Percentiles rank a stretch among this genome's conserved stretches.
phyloP scores from a whole-genome alignment of 2,329 filamentous ascomycete genomes.

The Fusarium continuum region DNA sequence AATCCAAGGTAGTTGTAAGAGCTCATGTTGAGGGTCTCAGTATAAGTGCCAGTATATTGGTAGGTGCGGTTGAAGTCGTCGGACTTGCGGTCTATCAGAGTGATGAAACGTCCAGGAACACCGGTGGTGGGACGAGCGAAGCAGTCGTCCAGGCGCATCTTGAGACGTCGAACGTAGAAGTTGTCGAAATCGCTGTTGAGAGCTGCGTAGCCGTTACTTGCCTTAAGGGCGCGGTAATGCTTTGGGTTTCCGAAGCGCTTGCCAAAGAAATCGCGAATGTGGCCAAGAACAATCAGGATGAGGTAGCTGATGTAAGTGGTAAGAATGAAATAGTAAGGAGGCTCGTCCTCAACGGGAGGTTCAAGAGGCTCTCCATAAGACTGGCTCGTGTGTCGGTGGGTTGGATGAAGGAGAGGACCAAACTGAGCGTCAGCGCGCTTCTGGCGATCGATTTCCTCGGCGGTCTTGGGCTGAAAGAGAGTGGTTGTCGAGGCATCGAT shows the following conservation, averaged over 20 bases:
- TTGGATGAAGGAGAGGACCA: slow-evolving; percentile 80
- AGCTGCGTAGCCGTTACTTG: slow-evolving; percentile 89
- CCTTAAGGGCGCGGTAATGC: slow-evolving; percentile 81
- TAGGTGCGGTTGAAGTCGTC: slow-evolving; percentile 93
- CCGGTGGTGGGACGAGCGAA: slow-evolving; percentile 93
- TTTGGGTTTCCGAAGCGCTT: slow-evolving; percentile 90
- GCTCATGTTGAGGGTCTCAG: slow-evolving; percentile 97
- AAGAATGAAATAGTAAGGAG: slow-evolving; percentile 94
- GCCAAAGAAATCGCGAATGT: slow-evolving; percentile 96
- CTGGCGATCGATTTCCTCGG: slow-evolving; percentile 80
- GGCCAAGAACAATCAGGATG: slow-evolving; percentile 92
- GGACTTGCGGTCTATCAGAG: slow-evolving; percentile 87
- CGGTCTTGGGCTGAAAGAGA: slow-evolving; percentile 87
- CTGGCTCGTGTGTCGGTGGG: slow-evolving; percentile 88
- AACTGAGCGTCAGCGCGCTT: slow-evolving; percentile 89
- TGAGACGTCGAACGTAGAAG: slow-evolving; percentile 93
- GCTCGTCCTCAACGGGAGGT: slow-evolving; percentile 90
- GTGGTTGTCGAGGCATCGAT: slow-evolving; percentile 78
- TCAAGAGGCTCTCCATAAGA: slow-evolving; percentile 83
- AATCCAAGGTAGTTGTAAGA: slow-evolving; percentile 99
- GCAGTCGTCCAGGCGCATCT: slow-evolving; percentile 95
- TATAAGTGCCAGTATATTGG: slow-evolving; percentile 86
- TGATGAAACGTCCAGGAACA: slow-evolving; percentile 94
- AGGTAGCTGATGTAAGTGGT: slow-evolving; percentile 99
- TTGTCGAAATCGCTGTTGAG: slow-evolving; percentile 99